Base-by-base conservation (phyloP, 169 alveolate species). In the Cryptosporidium tyzzeri region DNA sequence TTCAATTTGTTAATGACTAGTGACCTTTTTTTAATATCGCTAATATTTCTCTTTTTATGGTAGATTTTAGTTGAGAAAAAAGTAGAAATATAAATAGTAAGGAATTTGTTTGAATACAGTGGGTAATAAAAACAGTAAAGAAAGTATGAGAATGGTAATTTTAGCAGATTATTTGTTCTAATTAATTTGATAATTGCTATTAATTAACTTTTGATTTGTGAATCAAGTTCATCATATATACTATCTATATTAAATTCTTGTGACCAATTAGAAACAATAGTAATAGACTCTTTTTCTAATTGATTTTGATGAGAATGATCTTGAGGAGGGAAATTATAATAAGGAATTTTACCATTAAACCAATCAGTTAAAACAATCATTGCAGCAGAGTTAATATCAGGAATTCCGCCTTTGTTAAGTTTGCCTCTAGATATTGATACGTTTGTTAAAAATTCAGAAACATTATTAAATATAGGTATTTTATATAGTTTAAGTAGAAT, bases 351-450 rank as follows among this genome's bases (percentile, higher is more conserved):
- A 53, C 98, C 99, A 41, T 86, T 85, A 39, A 93, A 93, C 97
- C 97, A 95, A 85, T 96, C 98, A 84, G 95, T 91, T 21, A 97
- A 91, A 5, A 97, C 96, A 23, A 96, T 86, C 92, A 95, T 95
- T 23, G 98, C 98, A 16, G 97, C 96, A 45, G 96, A 94, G 51
- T 94, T 96, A 37, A 94, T 71, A 86, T 97, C 97, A 50, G 97
- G 96, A 21, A 91, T 74, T 4, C 98, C 98, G 3, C 98, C 98
- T 85, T 94, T 95, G 67, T 71, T 59, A 44, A 95, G 92, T 75
- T 93, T 95, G 12, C 97, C 97, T 74, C 96, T 91, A 1, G 93
- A 91, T 51, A 70, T 70, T 51, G 96, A 94, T 2, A 94, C 91
- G 21, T 85, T 84, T 48, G 91, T 94, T 37, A 94, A 75, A 41